Evolutionary conservation across 345 rosid genomes (phyloP), one percentile per base, ranked within the genome.

Genomic region (Aquilaria yunnanensis): DNA sequence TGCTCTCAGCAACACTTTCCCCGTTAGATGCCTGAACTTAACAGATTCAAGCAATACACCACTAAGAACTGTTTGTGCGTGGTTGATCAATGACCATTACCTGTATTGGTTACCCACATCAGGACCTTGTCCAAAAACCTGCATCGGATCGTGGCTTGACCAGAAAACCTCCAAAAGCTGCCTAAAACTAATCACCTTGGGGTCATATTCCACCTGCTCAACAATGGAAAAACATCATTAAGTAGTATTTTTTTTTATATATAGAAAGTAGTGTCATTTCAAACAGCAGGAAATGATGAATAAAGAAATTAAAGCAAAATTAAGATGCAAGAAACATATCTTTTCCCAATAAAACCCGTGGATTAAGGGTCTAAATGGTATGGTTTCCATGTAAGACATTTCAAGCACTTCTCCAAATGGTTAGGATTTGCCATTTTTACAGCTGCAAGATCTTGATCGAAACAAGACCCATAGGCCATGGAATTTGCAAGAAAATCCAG

Each of bases 81-180:
- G 7, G 14, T 11, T 16, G 34, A 31, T 65, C 12, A 14, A 37
- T 48, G 41, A 55, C 33, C 3, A 6, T 65, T 70, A 88, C 99
- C 97, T 93, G 80, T 93, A 93, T 49, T 93, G 97, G 61, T 71
- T 70, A 57, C 99, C 99, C 33, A 90, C 97, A 71, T 94, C 99
- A 65, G 97, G 99, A 71, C 97, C 99, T 71, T 93, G 96, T 31
- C 99, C 97, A 77, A 86, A 88, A 6, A 85, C 94, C 74, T 93
- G 96, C 70, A 94, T 81, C 0, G 92, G 81, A 85, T 93, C 98
- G 65, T 93, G 98, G 69, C 83, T 86, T 48, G 89, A 80, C 98
- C 97, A 93, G 51, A 90, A 93, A 12, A 88, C 84, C 62, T 93
- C 96, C 79, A 90, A 66, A 7, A 93, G 96, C 63, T 90, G 79